These are phyloP conservation scores for Barbatosphaeria neglecta DNA, from an alignment of 495 filamentous ascomycete genomes.

Conservation along the genomic window DNA sequence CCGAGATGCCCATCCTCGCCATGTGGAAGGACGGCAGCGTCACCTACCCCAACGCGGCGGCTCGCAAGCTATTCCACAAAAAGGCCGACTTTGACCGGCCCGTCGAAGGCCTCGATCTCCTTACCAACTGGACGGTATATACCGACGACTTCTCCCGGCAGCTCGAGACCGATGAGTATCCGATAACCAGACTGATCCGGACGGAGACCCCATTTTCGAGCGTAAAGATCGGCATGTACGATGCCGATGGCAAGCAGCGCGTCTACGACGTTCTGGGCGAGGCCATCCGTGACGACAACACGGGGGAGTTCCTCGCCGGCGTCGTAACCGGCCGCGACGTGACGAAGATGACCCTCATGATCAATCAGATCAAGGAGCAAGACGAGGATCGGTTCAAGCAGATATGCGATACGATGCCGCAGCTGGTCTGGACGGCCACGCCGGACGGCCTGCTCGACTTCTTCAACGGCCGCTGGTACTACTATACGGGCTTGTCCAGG, in stretches of 20 bases:
- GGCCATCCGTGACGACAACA: slow-evolving; percentile 42
- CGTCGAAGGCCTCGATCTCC: slow-evolving; percentile 39
- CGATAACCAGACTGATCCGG: slow-evolving; percentile 44
- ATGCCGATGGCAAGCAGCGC: slow-evolving; percentile 29
- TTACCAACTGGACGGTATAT: slow-evolving; percentile 43
- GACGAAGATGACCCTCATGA: slow-evolving; percentile 44
- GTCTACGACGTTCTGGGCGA: slow-evolving; percentile 51
- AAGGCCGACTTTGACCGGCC: slow-evolving; percentile 25
- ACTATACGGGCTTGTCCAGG: slow-evolving; percentile 52
- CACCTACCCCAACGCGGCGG: slow-evolving; percentile 51
- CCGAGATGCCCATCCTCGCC: slow-evolving; percentile 53
- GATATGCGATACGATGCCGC: slow-evolving; percentile 61
- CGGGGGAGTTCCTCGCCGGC: slow-evolving; percentile 56
- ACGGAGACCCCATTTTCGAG: slow-evolving; percentile 43
- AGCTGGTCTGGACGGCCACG: slow-evolving; percentile 54
- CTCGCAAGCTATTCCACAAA: slow-evolving; percentile 36
- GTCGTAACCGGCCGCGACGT: slow-evolving; percentile 54
- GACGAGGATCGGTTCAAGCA: slow-evolving; percentile 55
- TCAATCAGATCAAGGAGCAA: slow-evolving; percentile 47
- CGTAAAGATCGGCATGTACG: slow-evolving; percentile 47
- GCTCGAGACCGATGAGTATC: slow-evolving; percentile 44
- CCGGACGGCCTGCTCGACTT: slow-evolving; percentile 52
- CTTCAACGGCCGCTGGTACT: slow-evolving; percentile 58
- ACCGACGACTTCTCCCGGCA: slow-evolving; percentile 49
- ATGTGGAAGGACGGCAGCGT: slow-evolving; percentile 64